These are phyloP conservation scores for Tolypocladium ovalisporum DNA, from an alignment of 2,329 filamentous ascomycete species.

Conservation along the genomic window DNA sequence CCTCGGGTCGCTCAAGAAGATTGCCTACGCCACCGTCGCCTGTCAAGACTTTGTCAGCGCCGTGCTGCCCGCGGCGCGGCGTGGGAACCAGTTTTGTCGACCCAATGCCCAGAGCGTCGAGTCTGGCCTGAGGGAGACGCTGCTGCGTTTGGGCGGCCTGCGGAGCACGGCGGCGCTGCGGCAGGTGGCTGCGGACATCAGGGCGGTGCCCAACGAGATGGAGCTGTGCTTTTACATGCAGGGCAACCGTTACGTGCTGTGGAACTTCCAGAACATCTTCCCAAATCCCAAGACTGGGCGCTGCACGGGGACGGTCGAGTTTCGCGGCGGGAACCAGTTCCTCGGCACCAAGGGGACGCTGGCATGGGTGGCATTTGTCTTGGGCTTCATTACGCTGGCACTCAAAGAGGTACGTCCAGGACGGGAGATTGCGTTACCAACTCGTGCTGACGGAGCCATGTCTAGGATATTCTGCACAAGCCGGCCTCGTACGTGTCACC, in stretches of 20 bases:
- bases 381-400: slow-evolving; percentile 25
- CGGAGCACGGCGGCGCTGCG: slow-evolving; percentile 12
- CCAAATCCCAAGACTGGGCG: slow-evolving; percentile 23
- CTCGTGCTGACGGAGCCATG: slow-evolving; percentile 1
- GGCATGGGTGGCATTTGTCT: slow-evolving; percentile 27
- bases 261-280: slow-evolving; percentile 29
- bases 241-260: slow-evolving; percentile 26
- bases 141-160: slow-evolving; percentile 18
- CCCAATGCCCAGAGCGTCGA: slow-evolving; percentile 20
- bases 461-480: slow-evolving; percentile 19
- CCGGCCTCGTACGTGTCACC: slow-evolving; percentile 15
- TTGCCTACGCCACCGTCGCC: slow-evolving; percentile 23
- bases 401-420: slow-evolving; percentile 18
- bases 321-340: slow-evolving; percentile 28
- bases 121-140: slow-evolving; percentile 16
- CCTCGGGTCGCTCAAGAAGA: slow-evolving; percentile 21
- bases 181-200: slow-evolving; percentile 19
- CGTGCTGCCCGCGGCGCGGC: slow-evolving; percentile 19
- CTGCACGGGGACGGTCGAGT: slow-evolving; percentile 27
- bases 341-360: slow-evolving; percentile 24
- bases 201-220: slow-evolving; percentile 12
- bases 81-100: slow-evolving; percentile 24
- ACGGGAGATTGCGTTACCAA: not conserved
- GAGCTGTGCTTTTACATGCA: slow-evolving; percentile 27
- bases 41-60: slow-evolving; percentile 23